Conservation (phyloP, 1,284 basidiomycete genomes). For the Boletus hoseneyae region DNA sequence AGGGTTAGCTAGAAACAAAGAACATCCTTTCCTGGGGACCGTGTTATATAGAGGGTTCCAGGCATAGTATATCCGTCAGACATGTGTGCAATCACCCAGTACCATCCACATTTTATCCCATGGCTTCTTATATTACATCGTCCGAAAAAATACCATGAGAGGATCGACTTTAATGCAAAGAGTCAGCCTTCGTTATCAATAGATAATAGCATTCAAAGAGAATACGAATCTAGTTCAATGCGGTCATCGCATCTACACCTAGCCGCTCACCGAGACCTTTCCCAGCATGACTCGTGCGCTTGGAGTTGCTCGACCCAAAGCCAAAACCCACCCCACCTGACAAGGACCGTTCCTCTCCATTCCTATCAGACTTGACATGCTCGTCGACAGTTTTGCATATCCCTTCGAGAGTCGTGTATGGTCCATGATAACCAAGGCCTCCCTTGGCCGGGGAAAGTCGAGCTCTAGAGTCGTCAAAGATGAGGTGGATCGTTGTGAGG, state of each 20-base stretch:
- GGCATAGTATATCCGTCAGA: not conserved
- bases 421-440: slow-evolving; percentile 62
- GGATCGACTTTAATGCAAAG: not conserved
- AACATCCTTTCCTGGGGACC: not conserved
- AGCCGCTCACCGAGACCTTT: slow-evolving; percentile 15
- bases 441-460: slow-evolving; percentile 53
- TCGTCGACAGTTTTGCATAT: slow-evolving; percentile 54
- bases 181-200: not conserved
- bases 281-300: slow-evolving; percentile 1
- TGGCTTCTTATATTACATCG: slow-evolving; percentile 1
- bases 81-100: not conserved
- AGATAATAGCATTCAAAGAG: not conserved
- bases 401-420: slow-evolving; percentile 55
- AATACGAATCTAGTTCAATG: slow-evolving; percentile 17
- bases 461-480: slow-evolving; percentile 70
- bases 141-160: not conserved
- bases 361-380: slow-evolving; percentile 38
- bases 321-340: slow-evolving; percentile 32
- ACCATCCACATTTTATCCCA: not conserved
- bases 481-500: slow-evolving; percentile 59
- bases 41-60: not conserved
- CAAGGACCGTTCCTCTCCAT: slow-evolving; percentile 33
- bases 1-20: not conserved
- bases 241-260: slow-evolving; percentile 14
- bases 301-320: slow-evolving; percentile 12